A percentile compares a stretch with the other conserved stretches of the same genome.
Conservation (phyloP, 345 rosid species). For the Eucalyptus microcorys region DNA sequence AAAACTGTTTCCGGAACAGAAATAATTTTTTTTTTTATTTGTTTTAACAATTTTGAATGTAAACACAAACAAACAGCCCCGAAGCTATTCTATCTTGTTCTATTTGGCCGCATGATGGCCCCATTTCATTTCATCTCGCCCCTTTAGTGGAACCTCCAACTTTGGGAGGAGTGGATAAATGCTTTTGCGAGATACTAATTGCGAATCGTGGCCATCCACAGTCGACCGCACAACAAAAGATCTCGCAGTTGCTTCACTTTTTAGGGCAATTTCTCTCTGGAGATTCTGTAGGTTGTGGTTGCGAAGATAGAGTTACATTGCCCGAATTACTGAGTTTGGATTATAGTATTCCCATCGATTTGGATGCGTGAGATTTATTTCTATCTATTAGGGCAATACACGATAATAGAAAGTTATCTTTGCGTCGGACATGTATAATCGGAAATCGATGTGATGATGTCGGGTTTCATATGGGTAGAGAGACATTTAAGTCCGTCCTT, state of each 20-base stretch:
- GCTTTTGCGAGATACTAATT: not conserved
- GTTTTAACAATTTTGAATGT: too few species aligned
- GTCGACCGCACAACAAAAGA: not conserved
- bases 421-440: not conserved
- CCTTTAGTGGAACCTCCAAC: not conserved
- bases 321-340: not conserved
- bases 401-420: not conserved
- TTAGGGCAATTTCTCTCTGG: not conserved
- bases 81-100: not conserved
- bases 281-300: not conserved
- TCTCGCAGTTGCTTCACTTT: not conserved
- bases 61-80: too few species aligned
- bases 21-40: too few species aligned
- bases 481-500: not conserved
- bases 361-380: accelerated
- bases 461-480: not conserved
- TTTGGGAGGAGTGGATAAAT: not conserved
- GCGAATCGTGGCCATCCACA: not conserved
- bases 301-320: not conserved
- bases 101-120: not conserved
- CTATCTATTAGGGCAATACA: not conserved
- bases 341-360: not conserved
- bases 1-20: too few species aligned
- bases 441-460: not conserved
- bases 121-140: not conserved